These are phyloP conservation scores for Poa pratensis DNA, from an alignment of 176 grass and related monocot genomes.

Conservation along the genomic window DNA sequence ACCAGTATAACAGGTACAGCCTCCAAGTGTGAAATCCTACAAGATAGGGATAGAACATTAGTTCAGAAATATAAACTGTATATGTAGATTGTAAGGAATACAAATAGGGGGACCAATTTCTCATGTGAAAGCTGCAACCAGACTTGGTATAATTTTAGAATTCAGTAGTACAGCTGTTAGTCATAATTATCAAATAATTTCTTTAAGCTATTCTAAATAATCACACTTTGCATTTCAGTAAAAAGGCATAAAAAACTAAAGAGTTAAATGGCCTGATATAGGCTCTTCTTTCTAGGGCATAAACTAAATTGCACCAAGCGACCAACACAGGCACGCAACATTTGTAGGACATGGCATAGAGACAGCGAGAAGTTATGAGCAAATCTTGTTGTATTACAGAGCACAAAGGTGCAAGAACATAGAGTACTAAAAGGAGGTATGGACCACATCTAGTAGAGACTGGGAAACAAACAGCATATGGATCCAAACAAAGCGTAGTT, in stretches of 20 bases:
- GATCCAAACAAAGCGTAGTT: constrained; percentile 1
- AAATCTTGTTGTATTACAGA: background rate
- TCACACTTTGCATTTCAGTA: background rate
- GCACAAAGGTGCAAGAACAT: constrained; percentile 6
- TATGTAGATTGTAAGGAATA: constrained; percentile 21
- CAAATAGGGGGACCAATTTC: background rate
- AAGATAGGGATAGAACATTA: constrained; percentile 40
- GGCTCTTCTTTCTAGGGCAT: background rate
- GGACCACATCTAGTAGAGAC: background rate
- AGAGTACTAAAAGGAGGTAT: background rate
- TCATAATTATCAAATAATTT: background rate
- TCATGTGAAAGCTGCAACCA: background rate
- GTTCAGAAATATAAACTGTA: constrained; percentile 19
- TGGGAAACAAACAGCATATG: constrained; percentile 27
- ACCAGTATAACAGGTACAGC: constrained; percentile 64
- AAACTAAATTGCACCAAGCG: constrained; percentile 7
- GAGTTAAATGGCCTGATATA: constrained; percentile 14
- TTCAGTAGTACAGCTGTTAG: constrained; percentile 2
- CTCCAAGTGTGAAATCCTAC: constrained; percentile 77
- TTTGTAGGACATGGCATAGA: background rate
- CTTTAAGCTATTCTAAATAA: background rate
- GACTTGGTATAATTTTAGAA: constrained; percentile 16
- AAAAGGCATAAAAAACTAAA: background rate
- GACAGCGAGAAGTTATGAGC: background rate
- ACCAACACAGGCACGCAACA: background rate